Base-by-base conservation (phyloP, 768 basidiomycete genomes). In the Psilocybe azurescens region DNA sequence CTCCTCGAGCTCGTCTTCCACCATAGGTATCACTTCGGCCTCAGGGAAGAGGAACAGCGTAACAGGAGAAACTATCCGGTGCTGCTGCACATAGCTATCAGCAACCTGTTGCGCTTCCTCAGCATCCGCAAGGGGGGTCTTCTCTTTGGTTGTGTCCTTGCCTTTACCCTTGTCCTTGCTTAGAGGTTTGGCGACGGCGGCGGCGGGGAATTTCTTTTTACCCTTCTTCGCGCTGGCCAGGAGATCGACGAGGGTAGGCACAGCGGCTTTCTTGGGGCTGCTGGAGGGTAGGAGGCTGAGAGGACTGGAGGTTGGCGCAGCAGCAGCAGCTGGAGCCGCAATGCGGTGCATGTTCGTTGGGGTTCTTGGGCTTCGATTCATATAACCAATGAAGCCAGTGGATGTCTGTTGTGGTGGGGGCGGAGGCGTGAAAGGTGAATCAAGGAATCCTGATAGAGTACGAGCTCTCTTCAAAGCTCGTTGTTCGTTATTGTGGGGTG, bases 221-320 rank as follows among this genome's bases (percentile, higher is more conserved):
- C 59, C 41, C 53, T 65, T 70, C 57, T 77, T 78, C 20, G 79
- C 75, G 20, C 81, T 80, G 1, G 81, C 81, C 1, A 83, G 72
- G 11, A 84, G 77, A 50, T 81, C 81, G 1, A 75, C 79, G 33
- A 81, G 70, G 9, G 75, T 81, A 11, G 78, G 83, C 49, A 79
- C 56, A 13, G 58, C 10, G 16, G 58, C 59, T 24, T 69, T 70
- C 48, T 72, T 68, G 2, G 71, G 10, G 61, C 33, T 53, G 36
- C 20, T 53, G 13, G 33, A 10, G 1, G 60, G 32, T 28, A 18
- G 38, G 13, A 32, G 18, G 24, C 36, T 61, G 8, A 57, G 50
- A 18, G 61, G 61, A 47, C 50, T 46, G 20, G 56, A 44, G 10
- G 14, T 70, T 7, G 66, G 50, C 7, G 65, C 32, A 16, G 14